phyloP scores from a whole-genome alignment of 2,329 filamentous ascomycete genomes.

The Trichoderma sp. region DNA sequence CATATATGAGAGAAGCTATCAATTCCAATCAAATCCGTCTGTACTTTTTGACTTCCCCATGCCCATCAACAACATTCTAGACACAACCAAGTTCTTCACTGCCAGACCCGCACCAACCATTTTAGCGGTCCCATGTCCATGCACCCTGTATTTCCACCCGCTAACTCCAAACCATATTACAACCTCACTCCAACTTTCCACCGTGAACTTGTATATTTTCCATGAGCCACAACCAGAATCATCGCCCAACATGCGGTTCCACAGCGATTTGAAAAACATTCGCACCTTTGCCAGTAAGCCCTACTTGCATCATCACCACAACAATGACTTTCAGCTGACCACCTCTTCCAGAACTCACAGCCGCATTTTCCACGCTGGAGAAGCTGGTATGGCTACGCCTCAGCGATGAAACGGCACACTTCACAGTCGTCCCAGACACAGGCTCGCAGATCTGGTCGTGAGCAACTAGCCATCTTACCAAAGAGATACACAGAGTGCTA shows the following conservation, averaged over 20 bases:
- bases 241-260: slow-evolving; percentile 60
- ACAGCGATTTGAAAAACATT: slow-evolving; percentile 65
- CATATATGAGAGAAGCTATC: too few species aligned
- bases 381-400: slow-evolving; percentile 90
- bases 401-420: slow-evolving; percentile 82
- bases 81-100: background rate
- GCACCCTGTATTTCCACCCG: background rate
- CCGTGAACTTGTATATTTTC: slow-evolving; percentile 1
- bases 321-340: background rate
- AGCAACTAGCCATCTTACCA: slow-evolving; percentile 36
- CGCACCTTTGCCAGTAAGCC: slow-evolving; percentile 64
- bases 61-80: background rate
- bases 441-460: slow-evolving; percentile 97
- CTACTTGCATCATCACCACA: background rate
- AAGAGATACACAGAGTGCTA: background rate
- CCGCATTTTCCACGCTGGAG: slow-evolving; percentile 66
- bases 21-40: background rate
- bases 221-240: background rate
- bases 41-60: background rate
- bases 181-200: background rate
- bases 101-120: background rate
- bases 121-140: background rate
- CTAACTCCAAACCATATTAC: background rate
- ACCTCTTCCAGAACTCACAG: slow-evolving; percentile 56
- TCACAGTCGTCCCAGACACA: slow-evolving; percentile 92